Percentiles rank a stretch among this genome's conserved stretches.
phyloP scores from a whole-genome alignment of 352 stramenopile genomes.

The Lagenidium giganteum region DNA sequence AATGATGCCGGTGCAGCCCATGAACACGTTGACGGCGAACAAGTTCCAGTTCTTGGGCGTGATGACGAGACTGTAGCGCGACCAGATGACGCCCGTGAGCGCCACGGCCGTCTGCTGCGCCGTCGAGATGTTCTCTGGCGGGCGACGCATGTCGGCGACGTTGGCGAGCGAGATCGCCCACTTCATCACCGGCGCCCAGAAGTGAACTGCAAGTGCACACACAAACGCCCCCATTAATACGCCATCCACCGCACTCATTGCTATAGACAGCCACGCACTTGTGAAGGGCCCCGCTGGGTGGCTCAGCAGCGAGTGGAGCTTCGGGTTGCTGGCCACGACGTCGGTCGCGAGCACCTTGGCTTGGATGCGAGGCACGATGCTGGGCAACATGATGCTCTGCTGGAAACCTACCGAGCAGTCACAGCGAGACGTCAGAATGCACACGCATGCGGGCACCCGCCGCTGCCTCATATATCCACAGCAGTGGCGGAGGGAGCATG shows the following conservation, averaged over 20 bases:
- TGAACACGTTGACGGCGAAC: slow-evolving; percentile 87
- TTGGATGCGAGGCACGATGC: slow-evolving; percentile 69
- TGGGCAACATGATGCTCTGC: slow-evolving; percentile 40
- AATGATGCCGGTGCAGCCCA: slow-evolving; percentile 77
- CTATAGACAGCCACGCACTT: slow-evolving; percentile 21
- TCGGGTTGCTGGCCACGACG: slow-evolving; percentile 64
- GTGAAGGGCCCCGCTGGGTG: slow-evolving; percentile 86
- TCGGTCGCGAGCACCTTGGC: slow-evolving; percentile 67
- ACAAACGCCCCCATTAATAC: background rate
- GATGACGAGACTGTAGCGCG: slow-evolving; percentile 84
- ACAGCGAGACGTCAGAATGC: too few species aligned
- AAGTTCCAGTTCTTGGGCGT: slow-evolving; percentile 91
- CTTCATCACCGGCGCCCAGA: slow-evolving; percentile 87
- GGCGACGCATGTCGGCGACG: slow-evolving; percentile 78
- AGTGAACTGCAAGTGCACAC: slow-evolving; percentile 47
- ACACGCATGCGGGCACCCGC: too few species aligned
- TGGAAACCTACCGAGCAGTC: too few species aligned
- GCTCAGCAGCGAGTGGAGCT: slow-evolving; percentile 46
- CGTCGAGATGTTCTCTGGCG: slow-evolving; percentile 77
- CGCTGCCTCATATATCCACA: too few species aligned
- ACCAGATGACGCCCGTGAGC: slow-evolving; percentile 86
- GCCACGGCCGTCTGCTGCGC: slow-evolving; percentile 80
- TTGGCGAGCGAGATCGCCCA: slow-evolving; percentile 87
- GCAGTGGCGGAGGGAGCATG: too few species aligned
- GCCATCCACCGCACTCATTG: background rate